Evolutionary conservation across 345 rosid species (phyloP).

Genomic region (Barbarea vulgaris): DNA sequence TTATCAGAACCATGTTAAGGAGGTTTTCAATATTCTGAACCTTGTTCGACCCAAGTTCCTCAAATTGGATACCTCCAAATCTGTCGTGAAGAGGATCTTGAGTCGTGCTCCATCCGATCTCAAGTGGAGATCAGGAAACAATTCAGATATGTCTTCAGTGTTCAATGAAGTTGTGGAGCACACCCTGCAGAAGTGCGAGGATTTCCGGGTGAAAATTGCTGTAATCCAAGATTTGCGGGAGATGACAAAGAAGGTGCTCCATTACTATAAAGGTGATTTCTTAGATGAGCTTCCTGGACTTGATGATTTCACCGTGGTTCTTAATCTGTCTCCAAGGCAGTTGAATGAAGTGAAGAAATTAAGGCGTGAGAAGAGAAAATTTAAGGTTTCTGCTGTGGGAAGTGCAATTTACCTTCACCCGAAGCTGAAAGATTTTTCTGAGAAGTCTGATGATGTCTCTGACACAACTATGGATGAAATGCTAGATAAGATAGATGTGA

Average conservation of each 20-base stretch:
- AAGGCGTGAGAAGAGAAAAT: slow-evolving; percentile 49
- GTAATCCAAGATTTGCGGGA: slow-evolving; percentile 86
- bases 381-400: slow-evolving; percentile 70
- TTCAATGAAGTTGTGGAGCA: slow-evolving; percentile 84
- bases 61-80: slow-evolving; percentile 55
- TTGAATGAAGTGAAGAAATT: slow-evolving; percentile 60
- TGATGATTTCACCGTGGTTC: slow-evolving; percentile 77
- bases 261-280: slow-evolving; percentile 96
- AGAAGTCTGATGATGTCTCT: slow-evolving; percentile 26
- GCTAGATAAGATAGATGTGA: slow-evolving; percentile 54
- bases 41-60: slow-evolving; percentile 92
- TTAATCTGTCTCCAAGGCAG: slow-evolving; percentile 68
- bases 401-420: slow-evolving; percentile 84
- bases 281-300: slow-evolving; percentile 97
- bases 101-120: slow-evolving; percentile 59
- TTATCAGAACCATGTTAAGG: slow-evolving; percentile 92
- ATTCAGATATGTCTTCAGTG: slow-evolving; percentile 50
- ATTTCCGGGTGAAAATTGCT: slow-evolving; percentile 63
- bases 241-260: slow-evolving; percentile 90
- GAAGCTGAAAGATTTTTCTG: slow-evolving; percentile 46
- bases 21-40: slow-evolving; percentile 84
- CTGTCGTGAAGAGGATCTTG: slow-evolving; percentile 65
- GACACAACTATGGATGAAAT: slow-evolving; percentile 71
- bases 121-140: slow-evolving; percentile 55
- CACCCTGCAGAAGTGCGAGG: slow-evolving; percentile 67